Evolutionary conservation across 768 basidiomycete genomes (phyloP).

Genomic region (Lentinus tigrinus): DNA sequence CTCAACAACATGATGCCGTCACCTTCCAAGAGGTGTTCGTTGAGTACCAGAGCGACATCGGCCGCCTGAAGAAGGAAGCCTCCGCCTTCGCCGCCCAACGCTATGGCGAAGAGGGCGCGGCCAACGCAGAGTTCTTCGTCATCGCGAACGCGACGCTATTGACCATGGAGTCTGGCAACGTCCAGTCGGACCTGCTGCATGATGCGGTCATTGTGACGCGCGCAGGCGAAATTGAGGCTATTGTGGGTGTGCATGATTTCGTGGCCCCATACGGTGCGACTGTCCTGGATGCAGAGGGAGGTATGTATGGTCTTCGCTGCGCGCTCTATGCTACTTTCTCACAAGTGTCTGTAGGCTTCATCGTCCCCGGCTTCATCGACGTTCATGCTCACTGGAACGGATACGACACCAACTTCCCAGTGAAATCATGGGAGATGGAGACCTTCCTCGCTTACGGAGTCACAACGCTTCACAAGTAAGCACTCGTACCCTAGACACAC

Average conservation of each 20-base stretch:
- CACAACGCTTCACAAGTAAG: constrained; percentile 73
- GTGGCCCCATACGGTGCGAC: constrained; percentile 33
- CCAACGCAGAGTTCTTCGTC: constrained; percentile 48
- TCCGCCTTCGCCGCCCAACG: constrained; percentile 1
- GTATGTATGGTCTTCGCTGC: constrained; percentile 31
- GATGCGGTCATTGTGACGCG: constrained; percentile 53
- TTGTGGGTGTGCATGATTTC: constrained; percentile 32
- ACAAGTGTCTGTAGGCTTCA: constrained; percentile 44
- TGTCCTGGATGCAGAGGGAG: constrained; percentile 59
- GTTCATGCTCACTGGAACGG: constrained; percentile 77
- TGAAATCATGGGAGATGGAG: constrained; percentile 72
- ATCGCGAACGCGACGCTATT: constrained; percentile 69
- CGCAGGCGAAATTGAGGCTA: constrained; percentile 51
- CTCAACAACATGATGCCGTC: constrained; percentile 45
- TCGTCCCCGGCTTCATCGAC: constrained; percentile 74
- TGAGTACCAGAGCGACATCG: constrained; percentile 59
- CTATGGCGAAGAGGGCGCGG: constrained; percentile 13
- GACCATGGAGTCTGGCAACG: constrained; percentile 61
- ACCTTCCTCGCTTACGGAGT: constrained; percentile 76
- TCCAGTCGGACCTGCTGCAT: constrained; percentile 47
- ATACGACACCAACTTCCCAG: constrained; percentile 49
- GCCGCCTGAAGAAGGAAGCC: constrained; percentile 56
- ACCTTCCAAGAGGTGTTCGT: constrained; percentile 59
- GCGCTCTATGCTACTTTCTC: not conserved
- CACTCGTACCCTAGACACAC: not conserved